These are phyloP conservation scores for Centella asiatica DNA, from an alignment of 129 eudicot species.

Conservation along the genomic window DNA sequence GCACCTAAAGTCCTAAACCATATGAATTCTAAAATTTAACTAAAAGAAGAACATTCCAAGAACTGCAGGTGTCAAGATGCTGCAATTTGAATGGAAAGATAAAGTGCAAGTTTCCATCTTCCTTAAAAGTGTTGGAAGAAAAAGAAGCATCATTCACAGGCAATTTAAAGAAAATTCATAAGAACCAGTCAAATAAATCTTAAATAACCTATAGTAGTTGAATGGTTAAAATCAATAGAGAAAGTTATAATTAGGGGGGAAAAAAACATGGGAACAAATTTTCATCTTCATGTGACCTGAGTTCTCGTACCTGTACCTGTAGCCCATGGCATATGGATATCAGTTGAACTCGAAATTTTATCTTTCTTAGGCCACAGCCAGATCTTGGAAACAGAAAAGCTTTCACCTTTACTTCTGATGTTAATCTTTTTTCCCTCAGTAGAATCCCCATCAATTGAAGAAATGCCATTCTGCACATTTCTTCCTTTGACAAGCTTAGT, in stretches of 20 bases:
- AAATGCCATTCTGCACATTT: conserved; percentile 33
- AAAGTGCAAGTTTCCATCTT: conserved; percentile 2
- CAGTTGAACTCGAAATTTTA: conserved; percentile 40
- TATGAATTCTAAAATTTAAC: not conserved
- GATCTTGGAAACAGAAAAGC: conserved; percentile 94
- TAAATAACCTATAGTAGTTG: not conserved
- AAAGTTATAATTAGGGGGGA: no score
- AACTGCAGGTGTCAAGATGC: not conserved
- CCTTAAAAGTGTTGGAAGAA: not conserved
- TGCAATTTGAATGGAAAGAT: not conserved
- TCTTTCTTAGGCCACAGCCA: conserved; percentile 97
- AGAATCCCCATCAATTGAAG: conserved; percentile 37
- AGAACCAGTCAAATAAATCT: not conserved
- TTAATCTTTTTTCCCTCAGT: conserved; percentile 69
- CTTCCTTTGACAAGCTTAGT: conserved; percentile 34
- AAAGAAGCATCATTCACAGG: conserved; percentile 1
- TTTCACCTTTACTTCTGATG: conserved; percentile 74
- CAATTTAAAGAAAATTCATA: not conserved
- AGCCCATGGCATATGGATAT: conserved; percentile 43
- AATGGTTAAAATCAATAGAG: not conserved
- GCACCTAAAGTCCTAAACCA: no score
- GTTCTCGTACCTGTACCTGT: no score
- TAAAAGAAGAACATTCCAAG: not conserved
- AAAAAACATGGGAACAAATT: not conserved
- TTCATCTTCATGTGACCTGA: conserved; percentile 13